phyloP scores from a whole-genome alignment of 805 yeast genomes.

The Sugiyamaella smithiae region DNA sequence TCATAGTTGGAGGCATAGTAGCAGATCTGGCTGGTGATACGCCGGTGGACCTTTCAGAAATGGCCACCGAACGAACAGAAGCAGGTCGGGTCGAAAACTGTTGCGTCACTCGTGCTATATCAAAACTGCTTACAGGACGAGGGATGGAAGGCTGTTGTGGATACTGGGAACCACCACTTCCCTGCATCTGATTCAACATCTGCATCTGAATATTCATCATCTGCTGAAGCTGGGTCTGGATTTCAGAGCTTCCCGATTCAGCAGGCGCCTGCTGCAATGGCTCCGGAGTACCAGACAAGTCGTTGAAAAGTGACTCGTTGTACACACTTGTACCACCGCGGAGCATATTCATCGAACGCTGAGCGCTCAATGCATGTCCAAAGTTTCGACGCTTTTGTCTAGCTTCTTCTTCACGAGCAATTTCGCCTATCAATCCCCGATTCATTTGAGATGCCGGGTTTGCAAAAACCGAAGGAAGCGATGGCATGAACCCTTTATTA shows the following conservation, averaged over 20 bases:
- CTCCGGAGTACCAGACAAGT: slow-evolving; percentile 7
- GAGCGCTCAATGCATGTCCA: slow-evolving; percentile 16
- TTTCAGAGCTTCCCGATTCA: slow-evolving; percentile 14
- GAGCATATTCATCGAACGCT: slow-evolving; percentile 16
- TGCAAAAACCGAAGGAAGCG: slow-evolving; percentile 29
- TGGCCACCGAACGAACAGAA: slow-evolving; percentile 23
- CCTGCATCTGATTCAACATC: slow-evolving; percentile 27
- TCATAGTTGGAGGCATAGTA: slow-evolving; percentile 9
- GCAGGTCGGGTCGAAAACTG: slow-evolving; percentile 17
- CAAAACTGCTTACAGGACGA: slow-evolving; percentile 18
- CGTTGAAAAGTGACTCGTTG: slow-evolving; percentile 17
- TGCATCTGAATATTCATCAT: slow-evolving; percentile 34
- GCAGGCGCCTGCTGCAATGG: slow-evolving; percentile 5
- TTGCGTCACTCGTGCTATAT: slow-evolving; percentile 10
- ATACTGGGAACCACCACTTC: neutral
- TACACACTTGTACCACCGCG: slow-evolving; percentile 1
- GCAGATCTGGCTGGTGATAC: neutral
- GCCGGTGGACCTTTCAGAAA: slow-evolving; percentile 18
- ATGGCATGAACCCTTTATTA: slow-evolving; percentile 9
- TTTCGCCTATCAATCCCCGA: slow-evolving; percentile 41
- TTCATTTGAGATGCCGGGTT: slow-evolving; percentile 17
- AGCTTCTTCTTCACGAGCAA: slow-evolving; percentile 39
- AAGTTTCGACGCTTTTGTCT: slow-evolving; percentile 29
- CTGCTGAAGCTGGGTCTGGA: slow-evolving; percentile 34
- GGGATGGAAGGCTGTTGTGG: slow-evolving; percentile 9